Evolutionary conservation across 2,329 filamentous ascomycete genomes (phyloP).

Genomic region (Cladorrhinum sp.): DNA sequence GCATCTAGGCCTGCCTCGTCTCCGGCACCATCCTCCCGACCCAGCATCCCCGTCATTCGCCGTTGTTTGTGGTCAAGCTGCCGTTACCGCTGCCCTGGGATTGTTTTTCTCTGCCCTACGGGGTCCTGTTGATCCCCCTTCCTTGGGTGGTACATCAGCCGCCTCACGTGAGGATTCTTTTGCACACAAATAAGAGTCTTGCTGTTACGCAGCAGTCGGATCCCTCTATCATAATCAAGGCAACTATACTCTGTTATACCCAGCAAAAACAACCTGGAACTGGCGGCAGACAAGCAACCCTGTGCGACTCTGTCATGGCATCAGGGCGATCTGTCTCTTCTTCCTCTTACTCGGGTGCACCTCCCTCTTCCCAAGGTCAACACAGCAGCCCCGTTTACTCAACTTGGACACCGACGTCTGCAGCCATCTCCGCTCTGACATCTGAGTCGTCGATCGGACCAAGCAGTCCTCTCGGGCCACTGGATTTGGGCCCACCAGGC

Average conservation of each 20-base stretch:
- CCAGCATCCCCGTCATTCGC: neutral
- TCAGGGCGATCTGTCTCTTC: constrained; percentile 38
- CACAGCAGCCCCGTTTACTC: constrained; percentile 44
- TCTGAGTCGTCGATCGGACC: constrained; percentile 38
- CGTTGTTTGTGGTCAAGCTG: neutral
- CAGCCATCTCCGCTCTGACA: constrained; percentile 40
- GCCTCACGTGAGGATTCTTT: neutral
- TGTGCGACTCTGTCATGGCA: constrained; percentile 25
- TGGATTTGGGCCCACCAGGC: constrained; percentile 52
- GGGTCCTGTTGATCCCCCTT: constrained; percentile 2
- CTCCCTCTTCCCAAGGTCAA: constrained; percentile 40
- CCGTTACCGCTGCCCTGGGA: neutral
- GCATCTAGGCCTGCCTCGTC: neutral
- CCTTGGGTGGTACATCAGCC: neutral
- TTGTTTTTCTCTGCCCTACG: neutral
- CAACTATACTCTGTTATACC: constrained; percentile 6
- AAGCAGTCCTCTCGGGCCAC: constrained; percentile 41
- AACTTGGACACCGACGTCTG: constrained; percentile 48
- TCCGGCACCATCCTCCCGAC: neutral
- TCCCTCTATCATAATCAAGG: constrained; percentile 1
- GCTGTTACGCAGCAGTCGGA: constrained; percentile 4
- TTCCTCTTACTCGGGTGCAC: constrained; percentile 44
- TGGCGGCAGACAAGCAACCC: neutral
- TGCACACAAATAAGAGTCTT: neutral
- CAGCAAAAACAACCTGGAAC: neutral